Evolutionary conservation across 495 filamentous ascomycete genomes (phyloP).

Genomic region (Hypoxylon fragiforme): DNA sequence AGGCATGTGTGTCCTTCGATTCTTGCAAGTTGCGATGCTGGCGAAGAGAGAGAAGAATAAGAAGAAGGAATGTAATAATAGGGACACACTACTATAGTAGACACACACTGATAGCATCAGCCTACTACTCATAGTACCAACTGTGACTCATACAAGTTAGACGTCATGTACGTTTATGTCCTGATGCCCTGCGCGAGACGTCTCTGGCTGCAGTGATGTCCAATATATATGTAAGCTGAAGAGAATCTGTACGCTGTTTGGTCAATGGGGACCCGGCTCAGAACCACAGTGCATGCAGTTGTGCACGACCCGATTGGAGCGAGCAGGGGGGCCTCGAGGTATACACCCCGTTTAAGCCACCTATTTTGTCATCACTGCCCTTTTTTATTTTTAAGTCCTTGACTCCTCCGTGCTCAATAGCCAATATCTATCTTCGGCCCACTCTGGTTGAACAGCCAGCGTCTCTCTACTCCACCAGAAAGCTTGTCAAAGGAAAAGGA

Average conservation of each 20-base stretch:
- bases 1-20: not conserved
- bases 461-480: conserved; percentile 23
- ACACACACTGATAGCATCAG: conserved; percentile 26
- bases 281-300: conserved; percentile 42
- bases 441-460: no score
- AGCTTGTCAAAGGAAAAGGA: conserved; percentile 22
- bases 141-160: conserved; percentile 42
- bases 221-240: conserved; percentile 47
- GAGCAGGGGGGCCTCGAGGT: conserved; percentile 15
- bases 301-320: conserved; percentile 41
- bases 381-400: conserved; percentile 5
- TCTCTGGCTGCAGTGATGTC: conserved; percentile 52
- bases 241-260: conserved; percentile 37
- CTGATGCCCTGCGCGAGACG: conserved; percentile 44
- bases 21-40: no score
- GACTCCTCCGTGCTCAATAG: conserved; percentile 22
- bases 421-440: conserved; percentile 17
- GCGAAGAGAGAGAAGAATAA: conserved; percentile 12
- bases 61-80: not conserved
- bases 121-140: conserved; percentile 20
- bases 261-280: conserved; percentile 41
- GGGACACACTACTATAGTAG: not conserved
- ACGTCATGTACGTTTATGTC: conserved; percentile 41
- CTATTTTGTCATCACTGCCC: conserved; percentile 22
- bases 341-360: conserved; percentile 24